Evolutionary conservation across 805 yeast species (phyloP), one percentile per base, ranked within the genome.

Genomic region (Danielia reshetovae): DNA sequence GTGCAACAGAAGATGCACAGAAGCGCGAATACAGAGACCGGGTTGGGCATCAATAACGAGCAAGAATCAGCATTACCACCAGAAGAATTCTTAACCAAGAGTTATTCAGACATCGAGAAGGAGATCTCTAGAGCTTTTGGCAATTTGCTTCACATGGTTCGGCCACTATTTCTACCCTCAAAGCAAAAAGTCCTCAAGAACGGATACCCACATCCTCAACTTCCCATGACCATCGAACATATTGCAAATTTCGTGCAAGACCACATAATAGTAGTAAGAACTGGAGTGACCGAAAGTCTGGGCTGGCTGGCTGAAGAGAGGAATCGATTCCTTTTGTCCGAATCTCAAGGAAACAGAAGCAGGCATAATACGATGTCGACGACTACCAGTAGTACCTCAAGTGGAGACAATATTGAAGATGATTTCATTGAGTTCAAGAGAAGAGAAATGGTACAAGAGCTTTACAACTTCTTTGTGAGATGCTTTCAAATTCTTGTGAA

Each of bases 1-100:
- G 30, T 43, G 30, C 48, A 33, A 13, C n/a, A n/a, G 13, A 38
- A 32, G 16, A 32, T 38, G 12, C 46, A 38, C 19, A 41, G 29
- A 23, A 29, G n/a, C n/a, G n/a, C n/a, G n/a, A n/a, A n/a, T n/a
- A n/a, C n/a, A n/a, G n/a, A n/a, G n/a, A n/a, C n/a, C n/a, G n/a
- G n/a, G n/a, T n/a, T n/a, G n/a, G n/a, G n/a, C n/a, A n/a, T n/a
- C n/a, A n/a, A n/a, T 8, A 19, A 24, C 12, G 32, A 15, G 4
- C 19, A 19, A 5, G 26, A 14, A 14, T 12, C 19, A 8, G 13
- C 19, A 19, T 19, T 29, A 19, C 18, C 24, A 5, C 23, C 24
- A 9, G 8, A 18, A 6, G 24, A 18, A 29, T n/a, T n/a, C n/a
- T n/a, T n/a, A n/a, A n/a, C n/a, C n/a, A n/a, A n/a, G n/a, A n/a